Conservation (phyloP, 768 basidiomycete genomes). For the Tricholoma furcatifolium region DNA sequence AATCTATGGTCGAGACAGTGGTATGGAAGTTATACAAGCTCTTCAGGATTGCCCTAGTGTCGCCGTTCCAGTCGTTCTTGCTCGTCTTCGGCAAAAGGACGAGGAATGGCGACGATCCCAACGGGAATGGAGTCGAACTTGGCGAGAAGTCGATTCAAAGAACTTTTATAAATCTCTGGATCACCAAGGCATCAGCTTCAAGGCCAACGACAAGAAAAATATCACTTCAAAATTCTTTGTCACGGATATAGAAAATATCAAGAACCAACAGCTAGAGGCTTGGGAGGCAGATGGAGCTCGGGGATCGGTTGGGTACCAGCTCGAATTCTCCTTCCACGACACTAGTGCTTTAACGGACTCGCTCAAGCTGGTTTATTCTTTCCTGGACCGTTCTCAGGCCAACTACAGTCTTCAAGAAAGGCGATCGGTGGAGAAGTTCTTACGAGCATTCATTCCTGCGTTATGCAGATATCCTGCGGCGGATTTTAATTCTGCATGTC, state of each 20-base stretch:
- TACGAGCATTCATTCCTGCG: slow-evolving; percentile 80
- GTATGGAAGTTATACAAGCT: slow-evolving; percentile 75
- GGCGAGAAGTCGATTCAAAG: slow-evolving; percentile 95
- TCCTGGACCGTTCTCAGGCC: slow-evolving; percentile 83
- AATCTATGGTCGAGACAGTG: slow-evolving; percentile 83
- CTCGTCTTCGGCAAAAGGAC: slow-evolving; percentile 88
- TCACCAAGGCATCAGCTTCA: slow-evolving; percentile 94
- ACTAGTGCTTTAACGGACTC: slow-evolving; percentile 81
- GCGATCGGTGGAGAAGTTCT: slow-evolving; percentile 78
- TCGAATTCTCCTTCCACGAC: slow-evolving; percentile 78
- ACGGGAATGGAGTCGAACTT: slow-evolving; percentile 94
- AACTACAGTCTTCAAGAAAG: slow-evolving; percentile 77
- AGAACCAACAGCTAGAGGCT: slow-evolving; percentile 52
- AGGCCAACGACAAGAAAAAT: slow-evolving; percentile 92
- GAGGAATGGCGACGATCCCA: slow-evolving; percentile 96
- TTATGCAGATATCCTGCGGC: slow-evolving; percentile 70
- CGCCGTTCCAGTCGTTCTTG: slow-evolving; percentile 88
- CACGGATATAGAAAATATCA: slow-evolving; percentile 70
- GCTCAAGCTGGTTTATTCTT: slow-evolving; percentile 86
- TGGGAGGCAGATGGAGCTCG: slow-evolving; percentile 32
- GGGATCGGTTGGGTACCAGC: slow-evolving; percentile 63
- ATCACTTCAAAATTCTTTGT: slow-evolving; percentile 85
- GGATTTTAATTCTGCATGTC: slow-evolving; percentile 66
- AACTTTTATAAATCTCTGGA: slow-evolving; percentile 99
- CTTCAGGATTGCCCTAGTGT: slow-evolving; percentile 90